Evolutionary conservation across 2,329 filamentous ascomycete species (phyloP).

Genomic region (Penicillium sp.): DNA sequence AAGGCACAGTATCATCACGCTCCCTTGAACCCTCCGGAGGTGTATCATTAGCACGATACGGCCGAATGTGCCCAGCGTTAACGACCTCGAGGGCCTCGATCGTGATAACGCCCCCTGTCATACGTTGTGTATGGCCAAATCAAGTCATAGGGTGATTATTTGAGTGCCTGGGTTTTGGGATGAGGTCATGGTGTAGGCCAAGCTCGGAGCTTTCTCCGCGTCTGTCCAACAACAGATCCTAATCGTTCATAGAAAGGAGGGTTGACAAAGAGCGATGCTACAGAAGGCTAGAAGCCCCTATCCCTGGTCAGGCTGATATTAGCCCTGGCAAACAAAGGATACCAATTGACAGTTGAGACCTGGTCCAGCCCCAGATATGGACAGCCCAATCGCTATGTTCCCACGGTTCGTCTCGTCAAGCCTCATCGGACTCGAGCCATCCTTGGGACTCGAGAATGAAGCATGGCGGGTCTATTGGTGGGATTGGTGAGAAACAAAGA

Average conservation of each 20-base stretch:
- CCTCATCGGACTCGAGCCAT: background rate
- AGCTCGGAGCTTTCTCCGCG: background rate
- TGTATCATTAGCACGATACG: slow-evolving; percentile 11
- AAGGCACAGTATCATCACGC: background rate
- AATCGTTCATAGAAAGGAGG: background rate
- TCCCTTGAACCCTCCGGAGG: slow-evolving; percentile 14
- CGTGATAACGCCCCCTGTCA: slow-evolving; percentile 12
- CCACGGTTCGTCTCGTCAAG: background rate
- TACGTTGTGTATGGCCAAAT: slow-evolving; percentile 9
- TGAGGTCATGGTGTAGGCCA: background rate
- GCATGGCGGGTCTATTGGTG: background rate
- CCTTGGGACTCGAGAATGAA: background rate
- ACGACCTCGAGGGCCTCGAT: slow-evolving; percentile 16
- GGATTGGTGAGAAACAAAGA: background rate
- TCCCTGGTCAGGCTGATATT: background rate
- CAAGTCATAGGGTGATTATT: background rate
- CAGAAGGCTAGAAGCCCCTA: background rate
- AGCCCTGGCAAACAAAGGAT: slow-evolving; percentile 4
- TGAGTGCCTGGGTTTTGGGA: background rate
- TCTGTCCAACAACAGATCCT: background rate
- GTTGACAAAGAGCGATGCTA: slow-evolving; percentile 3
- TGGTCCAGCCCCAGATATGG: background rate
- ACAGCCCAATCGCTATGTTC: background rate
- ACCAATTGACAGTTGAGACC: background rate
- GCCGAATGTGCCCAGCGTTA: slow-evolving; percentile 10